A percentile compares a stretch with the other conserved stretches of the same genome.
Conservation (phyloP, 2,329 filamentous ascomycete species). For the Alternaria tenuissima region DNA sequence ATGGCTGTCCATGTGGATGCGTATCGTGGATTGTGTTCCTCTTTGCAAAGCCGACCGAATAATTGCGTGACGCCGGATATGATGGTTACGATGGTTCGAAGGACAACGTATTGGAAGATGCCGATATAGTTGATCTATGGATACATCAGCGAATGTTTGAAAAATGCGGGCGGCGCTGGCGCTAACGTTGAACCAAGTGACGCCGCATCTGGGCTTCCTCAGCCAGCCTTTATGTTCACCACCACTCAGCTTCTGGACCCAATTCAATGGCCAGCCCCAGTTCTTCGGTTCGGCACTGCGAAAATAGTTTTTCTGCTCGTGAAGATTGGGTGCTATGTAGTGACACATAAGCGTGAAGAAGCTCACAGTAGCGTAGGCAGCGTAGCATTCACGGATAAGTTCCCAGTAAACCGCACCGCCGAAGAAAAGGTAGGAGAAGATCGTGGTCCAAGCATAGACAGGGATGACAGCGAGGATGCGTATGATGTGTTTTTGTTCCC, state of each 20-base stretch:
- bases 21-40: slow-evolving; percentile 78
- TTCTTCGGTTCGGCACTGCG: slow-evolving; percentile 70
- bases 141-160: slow-evolving; percentile 26
- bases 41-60: slow-evolving; percentile 76
- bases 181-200: slow-evolving; percentile 85
- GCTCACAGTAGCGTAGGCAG: slow-evolving; percentile 85
- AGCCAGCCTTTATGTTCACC: slow-evolving; percentile 71
- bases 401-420: slow-evolving; percentile 81
- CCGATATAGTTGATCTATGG: slow-evolving; percentile 75
- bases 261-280: slow-evolving; percentile 79
- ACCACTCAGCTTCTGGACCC: slow-evolving; percentile 74
- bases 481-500: slow-evolving; percentile 75
- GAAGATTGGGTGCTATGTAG: slow-evolving; percentile 79
- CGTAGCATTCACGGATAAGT: slow-evolving; percentile 84
- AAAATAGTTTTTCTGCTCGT: slow-evolving; percentile 84
- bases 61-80: slow-evolving; percentile 77
- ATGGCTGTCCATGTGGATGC: slow-evolving; percentile 83
- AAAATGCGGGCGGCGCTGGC: slow-evolving; percentile 14
- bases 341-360: slow-evolving; percentile 86
- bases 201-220: slow-evolving; percentile 77
- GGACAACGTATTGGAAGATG: slow-evolving; percentile 86
- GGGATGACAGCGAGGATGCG: slow-evolving; percentile 90
- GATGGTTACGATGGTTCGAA: slow-evolving; percentile 80
- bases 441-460: slow-evolving; percentile 77
- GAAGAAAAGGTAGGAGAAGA: slow-evolving; percentile 78